Base-by-base conservation (phyloP, 768 basidiomycete species). In the Neoboletus brunneissimus region DNA sequence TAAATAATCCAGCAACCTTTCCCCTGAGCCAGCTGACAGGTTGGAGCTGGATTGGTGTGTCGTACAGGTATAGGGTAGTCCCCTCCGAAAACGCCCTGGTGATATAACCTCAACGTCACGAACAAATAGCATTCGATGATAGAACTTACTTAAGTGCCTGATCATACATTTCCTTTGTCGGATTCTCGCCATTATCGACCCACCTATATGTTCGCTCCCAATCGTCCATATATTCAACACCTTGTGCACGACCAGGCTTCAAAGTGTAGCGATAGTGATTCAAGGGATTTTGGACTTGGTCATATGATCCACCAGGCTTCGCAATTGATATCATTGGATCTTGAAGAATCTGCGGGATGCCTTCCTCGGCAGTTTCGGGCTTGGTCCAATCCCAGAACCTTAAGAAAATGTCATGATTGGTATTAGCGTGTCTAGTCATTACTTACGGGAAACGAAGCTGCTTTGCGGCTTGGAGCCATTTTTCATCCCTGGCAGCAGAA, bases 341-440 rank as follows among this genome's bases (percentile, higher is more conserved):
- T 25, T 59, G 61, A 12, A 29, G 27, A 22, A 62, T 0, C n/a
- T 43, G 5, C 1, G 61, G 61, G 25, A 62, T 48, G 0, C 61
- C 61, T 22, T 44, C 52, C 4, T 34, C 0, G 1, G 53, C 56
- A 4, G 56, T 62, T 16, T 44, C 52, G 1, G 0, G 43, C 29
- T n/a, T 42, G 18, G 61, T 58, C 61, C 61, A 62, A 32, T 62
- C 64, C 64, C 64, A 64, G 32, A 56, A 64, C 6, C 64, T 64
- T 1, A 29, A 32, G 5, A 25, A 37, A 41, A 40, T 18, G 22
- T 51, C 4, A 38, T 25, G 3, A 8, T 42, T 1, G 8, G 11
- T 43, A 12, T 27, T 0, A 4, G 4, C 7, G 5, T 6, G 12
- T n/a, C 3, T n/a, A 5, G 11, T 18, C 20, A 22, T 4, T 13